A percentile compares a stretch with the other conserved stretches of the same genome.
Evolutionary conservation across 2,329 filamentous ascomycete genomes (phyloP).

Genomic region (Pseudogymnoascus sp.): DNA sequence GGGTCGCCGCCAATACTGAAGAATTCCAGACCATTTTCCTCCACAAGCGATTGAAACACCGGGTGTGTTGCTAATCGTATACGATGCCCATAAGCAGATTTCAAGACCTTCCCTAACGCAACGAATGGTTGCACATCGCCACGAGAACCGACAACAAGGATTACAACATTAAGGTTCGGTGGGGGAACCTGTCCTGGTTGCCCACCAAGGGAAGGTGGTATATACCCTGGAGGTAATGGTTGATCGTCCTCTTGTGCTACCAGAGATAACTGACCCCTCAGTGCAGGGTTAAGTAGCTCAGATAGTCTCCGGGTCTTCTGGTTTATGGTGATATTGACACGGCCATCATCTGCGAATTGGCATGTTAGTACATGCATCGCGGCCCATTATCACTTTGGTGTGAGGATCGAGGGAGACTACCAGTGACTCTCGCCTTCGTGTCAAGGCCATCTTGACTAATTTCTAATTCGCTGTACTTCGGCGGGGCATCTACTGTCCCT

Average conservation of each 20-base stretch:
- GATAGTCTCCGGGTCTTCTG: constrained; percentile 59
- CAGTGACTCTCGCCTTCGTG: constrained; percentile 51
- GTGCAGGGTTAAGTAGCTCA: constrained; percentile 56
- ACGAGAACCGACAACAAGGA: constrained; percentile 66
- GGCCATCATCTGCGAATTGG: constrained; percentile 54
- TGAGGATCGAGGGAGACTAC: constrained; percentile 27
- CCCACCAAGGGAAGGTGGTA: constrained; percentile 64
- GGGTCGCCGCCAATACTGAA: constrained; percentile 71
- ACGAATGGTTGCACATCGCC: constrained; percentile 73
- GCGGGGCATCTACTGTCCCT: not conserved
- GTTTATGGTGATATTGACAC: constrained; percentile 72
- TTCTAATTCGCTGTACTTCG: constrained; percentile 32
- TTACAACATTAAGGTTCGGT: constrained; percentile 58
- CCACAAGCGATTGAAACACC: constrained; percentile 59
- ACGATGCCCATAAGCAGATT: constrained; percentile 58
- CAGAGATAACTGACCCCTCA: constrained; percentile 46
- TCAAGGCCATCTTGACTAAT: constrained; percentile 55
- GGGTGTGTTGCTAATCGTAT: constrained; percentile 67
- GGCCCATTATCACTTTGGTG: constrained; percentile 8
- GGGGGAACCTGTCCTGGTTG: constrained; percentile 50
- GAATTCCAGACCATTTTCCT: constrained; percentile 65
- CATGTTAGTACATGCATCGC: not conserved
- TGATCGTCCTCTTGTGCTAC: constrained; percentile 36
- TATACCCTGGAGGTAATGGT: constrained; percentile 57
- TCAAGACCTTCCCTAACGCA: constrained; percentile 57